Evolutionary conservation across 352 stramenopile genomes (phyloP), one percentile per base, ranked within the genome.

Genomic region (Globisporangium yorkense): DNA sequence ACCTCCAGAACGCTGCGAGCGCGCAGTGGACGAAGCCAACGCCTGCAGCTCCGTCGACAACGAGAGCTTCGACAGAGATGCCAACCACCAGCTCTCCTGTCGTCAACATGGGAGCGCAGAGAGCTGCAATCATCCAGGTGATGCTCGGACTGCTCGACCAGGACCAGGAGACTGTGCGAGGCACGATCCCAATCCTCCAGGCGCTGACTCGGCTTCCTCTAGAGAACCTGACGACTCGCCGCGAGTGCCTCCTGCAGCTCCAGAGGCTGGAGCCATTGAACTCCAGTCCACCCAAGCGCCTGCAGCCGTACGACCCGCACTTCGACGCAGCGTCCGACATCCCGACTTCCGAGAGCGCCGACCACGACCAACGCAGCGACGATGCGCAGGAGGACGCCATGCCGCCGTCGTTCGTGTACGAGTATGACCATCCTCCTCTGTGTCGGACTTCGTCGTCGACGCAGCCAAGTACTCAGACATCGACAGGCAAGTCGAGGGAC

Each of bases 81-180:
- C 2, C 44, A 3, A 9, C 44, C n/a, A 49, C n/a, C 44, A 49
- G 5, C 10, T 18, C 16, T 29, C 8, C 33, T 29, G n/a, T 13
- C 31, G 29, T 29, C 2, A 49, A 4, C 43, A 27, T 44, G 27
- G 16, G 12, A 46, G 66, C 59, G 29, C 48, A 67, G 5, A 74
- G 75, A 37, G 75, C 79, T 12, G 67, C 74, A n/a, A 67, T 88
- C 54, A 61, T 92, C 27, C 75, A 87, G 21, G 51, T 68, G 2
- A 75, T 89, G 43, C 58, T 89, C 27, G 57, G 59, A 0, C 66
- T 92, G 13, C 57, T 89, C 24, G 75, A 89, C 44, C 75, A 80
- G n/a, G 71, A 79, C n/a, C 62, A 86, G 39, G 61, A 58, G 13
- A 67, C 68, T 13, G 55, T 89, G 8, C 47, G 75, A 59, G 68